Base-by-base conservation (phyloP, 2,329 filamentous ascomycete species). In the Mariannaea sp. region DNA sequence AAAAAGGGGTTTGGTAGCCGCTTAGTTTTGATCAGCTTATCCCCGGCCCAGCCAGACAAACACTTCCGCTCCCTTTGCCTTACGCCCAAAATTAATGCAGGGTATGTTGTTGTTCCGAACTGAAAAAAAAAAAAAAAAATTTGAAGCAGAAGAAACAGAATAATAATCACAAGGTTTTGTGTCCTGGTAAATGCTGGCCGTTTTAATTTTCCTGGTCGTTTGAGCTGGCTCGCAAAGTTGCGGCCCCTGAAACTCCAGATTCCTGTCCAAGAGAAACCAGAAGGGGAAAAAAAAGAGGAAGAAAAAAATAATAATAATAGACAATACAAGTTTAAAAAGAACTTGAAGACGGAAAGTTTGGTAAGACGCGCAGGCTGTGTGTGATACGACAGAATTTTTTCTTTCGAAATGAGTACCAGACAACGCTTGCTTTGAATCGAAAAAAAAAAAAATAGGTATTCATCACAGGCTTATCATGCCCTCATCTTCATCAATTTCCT, bases 401-500 rank as follows among this genome's bases (percentile, higher is more conserved):
- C 57, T 39, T 27, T 38, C 51, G 54, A 53, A 60, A 48, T 55
- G 53, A 57, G 60, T 58, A 63, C 61, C 62, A 59, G 53, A 44
- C 49, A 56, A 48, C 46, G 30, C 35, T 48, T 32, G 38, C 30
- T 30, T n/a, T 3, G 39, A 26, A 29, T 43, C 19, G 35, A 46
- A 29, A 24, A 24, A n/a, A n/a, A n/a, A n/a, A n/a, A n/a, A n/a
- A n/a, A n/a, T n/a, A n/a, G n/a, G 44, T 20, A 30, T 41, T 36
- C 32, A 32, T 65, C 62, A 72, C 33, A 70, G 62, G 49, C 71
- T 73, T 41, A 68, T 58, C 58, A 70, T 67, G 13, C 71, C 71
- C n/a, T 68, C 62, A 33, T 70, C 67, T 9, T 68, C 64, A 9
- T 70, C 63, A 4, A 65, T 39, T n/a, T 69, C 62, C 19, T 46